Base-by-base conservation (phyloP, 139 green algal species). In the Nannochloris sp. region DNA sequence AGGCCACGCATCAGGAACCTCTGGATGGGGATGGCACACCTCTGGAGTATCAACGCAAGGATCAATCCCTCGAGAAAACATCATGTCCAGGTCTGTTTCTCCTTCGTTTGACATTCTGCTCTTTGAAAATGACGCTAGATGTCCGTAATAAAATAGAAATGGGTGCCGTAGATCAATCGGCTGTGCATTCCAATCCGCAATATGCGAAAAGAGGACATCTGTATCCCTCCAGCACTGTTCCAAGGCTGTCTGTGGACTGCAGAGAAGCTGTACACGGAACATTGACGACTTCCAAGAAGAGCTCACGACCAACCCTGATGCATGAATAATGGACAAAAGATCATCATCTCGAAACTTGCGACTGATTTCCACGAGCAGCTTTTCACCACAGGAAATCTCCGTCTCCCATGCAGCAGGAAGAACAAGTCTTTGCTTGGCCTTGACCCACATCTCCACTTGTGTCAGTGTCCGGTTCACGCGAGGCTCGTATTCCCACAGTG, bases 41-140 rank as follows among this genome's bases (percentile, higher is more conserved):
- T 43, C 49, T 48, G 81, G 73, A 59, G 88, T 70, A 3, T 67
- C 34, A 16, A 83, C 62, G 51, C 49, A 46, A 14, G 81, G 81
- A 65, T 87, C 81, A n/a, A 87, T 87, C 19, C 81, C 81, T 5
- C 81, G 53, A 4, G 77, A 83, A 14, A 83, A 74, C 67, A 80
- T 79, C 14, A 44, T 5, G 55, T 87, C 81, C 25, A 81, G 21
- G 0, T 44, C 6, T 23, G 25, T 24, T 19, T 34, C 10, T 16
- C 23, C 11, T 40, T 31, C 4, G 15, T 7, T n/a, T 7, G 24
- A 24, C 60, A 75, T 11, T 61, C 71, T 78, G 18, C 74, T 44
- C 36, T 57, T 69, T 16, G 66, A 23, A 67, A 83, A 83, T 0
- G 74, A 31, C 2, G 66, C 51, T 5, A 75, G 12, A 59, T 83